phyloP scores from a whole-genome alignment of 352 stramenopile genomes.

The Hyaloperonospora brassicae region DNA sequence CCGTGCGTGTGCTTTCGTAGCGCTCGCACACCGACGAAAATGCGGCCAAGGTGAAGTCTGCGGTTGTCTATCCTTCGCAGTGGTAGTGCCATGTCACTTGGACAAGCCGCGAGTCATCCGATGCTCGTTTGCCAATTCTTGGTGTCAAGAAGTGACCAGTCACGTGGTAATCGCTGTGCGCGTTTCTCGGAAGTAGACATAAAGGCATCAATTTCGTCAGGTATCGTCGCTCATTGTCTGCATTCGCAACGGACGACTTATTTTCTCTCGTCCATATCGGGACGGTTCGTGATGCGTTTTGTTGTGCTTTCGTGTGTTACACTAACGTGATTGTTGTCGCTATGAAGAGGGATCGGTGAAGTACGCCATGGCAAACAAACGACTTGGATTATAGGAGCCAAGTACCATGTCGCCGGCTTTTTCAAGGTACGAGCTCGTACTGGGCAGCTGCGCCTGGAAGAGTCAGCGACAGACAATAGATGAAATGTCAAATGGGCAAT shows the following conservation, averaged over 20 bases:
- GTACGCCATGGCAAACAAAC: constrained; percentile 87
- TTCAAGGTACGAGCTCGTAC: constrained; percentile 35
- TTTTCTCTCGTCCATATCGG: constrained; percentile 55
- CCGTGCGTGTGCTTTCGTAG: constrained; percentile 75
- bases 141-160: constrained; percentile 60
- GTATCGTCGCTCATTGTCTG: neutral
- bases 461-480: neutral
- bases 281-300: constrained; percentile 70
- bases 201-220: constrained; percentile 10
- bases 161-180: constrained; percentile 44
- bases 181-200: constrained; percentile 34
- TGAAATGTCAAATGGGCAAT: constrained; percentile 16
- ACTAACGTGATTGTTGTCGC: constrained; percentile 90
- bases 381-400: constrained; percentile 82
- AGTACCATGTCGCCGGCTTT: constrained; percentile 65
- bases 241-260: constrained; percentile 16
- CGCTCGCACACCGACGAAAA: constrained; percentile 89
- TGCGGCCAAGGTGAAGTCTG: constrained; percentile 71
- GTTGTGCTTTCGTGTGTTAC: constrained; percentile 65
- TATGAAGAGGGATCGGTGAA: constrained; percentile 84
- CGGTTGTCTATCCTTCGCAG: constrained; percentile 79
- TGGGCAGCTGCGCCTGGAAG: constrained; percentile 46
- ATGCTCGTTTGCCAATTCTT: constrained; percentile 56
- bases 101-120: constrained; percentile 76
- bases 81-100: constrained; percentile 83